These are phyloP conservation scores for Microstegium vimineum DNA, from an alignment of 176 grass and related monocot genomes.

Conservation along the genomic window DNA sequence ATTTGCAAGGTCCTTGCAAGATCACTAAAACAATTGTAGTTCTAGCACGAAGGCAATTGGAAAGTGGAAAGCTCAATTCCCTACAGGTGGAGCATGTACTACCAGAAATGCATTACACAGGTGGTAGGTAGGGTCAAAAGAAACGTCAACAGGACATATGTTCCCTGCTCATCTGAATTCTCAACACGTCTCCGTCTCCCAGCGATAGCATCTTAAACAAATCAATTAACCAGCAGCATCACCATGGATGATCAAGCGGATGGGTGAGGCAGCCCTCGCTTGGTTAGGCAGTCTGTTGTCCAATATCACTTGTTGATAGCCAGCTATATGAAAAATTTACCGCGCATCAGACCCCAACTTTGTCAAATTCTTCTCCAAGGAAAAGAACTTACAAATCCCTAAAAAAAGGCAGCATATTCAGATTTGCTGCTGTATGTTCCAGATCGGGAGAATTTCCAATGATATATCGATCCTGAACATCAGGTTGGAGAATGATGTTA, in stretches of 20 bases:
- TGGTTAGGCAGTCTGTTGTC: neutral
- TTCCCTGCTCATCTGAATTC: neutral
- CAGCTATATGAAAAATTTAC: neutral
- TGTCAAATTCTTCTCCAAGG: neutral
- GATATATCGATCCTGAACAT: neutral
- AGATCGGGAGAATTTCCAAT: neutral
- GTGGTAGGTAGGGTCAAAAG: conserved; percentile 27
- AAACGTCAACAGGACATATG: conserved; percentile 2
- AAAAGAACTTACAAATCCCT: neutral
- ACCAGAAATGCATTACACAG: neutral
- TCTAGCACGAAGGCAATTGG: neutral
- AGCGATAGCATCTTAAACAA: neutral
- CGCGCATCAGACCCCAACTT: neutral
- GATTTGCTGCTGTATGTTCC: neutral
- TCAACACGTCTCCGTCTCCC: conserved; percentile 16
- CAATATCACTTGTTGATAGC: neutral
- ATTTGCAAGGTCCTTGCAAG: neutral
- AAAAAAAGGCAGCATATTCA: neutral
- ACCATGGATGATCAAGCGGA: neutral
- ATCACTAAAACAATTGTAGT: no score
- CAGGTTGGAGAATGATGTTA: neutral
- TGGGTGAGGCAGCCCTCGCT: no score
- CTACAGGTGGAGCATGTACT: conserved; percentile 3
- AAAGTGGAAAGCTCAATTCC: neutral
- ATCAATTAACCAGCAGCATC: neutral